A percentile compares a stretch with the other conserved stretches of the same genome.
Conservation (phyloP, 148 eudicot species). For the Cornus controversa region DNA sequence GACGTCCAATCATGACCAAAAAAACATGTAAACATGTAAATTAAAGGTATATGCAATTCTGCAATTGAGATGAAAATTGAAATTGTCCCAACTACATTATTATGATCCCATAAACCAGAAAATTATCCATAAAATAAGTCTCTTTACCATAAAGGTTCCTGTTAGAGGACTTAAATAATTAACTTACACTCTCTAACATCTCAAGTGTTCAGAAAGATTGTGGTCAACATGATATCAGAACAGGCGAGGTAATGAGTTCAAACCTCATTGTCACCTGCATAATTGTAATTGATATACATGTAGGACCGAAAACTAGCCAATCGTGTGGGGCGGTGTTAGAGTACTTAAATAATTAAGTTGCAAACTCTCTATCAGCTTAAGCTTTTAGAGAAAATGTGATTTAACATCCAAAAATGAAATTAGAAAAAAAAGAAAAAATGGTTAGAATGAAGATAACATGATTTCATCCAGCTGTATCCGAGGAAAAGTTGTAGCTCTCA, state of each 20-base stretch:
- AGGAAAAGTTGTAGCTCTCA: neutral
- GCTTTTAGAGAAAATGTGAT: no score
- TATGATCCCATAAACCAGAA: neutral
- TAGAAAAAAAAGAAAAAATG: neutral
- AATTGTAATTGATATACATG: no score
- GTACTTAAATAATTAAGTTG: no score
- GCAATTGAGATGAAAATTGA: neutral
- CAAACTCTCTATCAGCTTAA: no score
- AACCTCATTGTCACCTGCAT: no score
- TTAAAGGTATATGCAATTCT: neutral
- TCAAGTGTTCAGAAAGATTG: no score
- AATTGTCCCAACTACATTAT: neutral
- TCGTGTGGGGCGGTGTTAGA: no score
- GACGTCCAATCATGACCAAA: neutral
- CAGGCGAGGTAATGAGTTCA: no score
- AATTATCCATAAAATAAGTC: neutral
- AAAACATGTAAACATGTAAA: neutral
- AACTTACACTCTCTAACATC: no score
- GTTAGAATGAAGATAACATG: neutral
- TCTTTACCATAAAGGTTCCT: neutral
- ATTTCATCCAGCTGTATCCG: neutral
- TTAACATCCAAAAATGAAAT: neutral
- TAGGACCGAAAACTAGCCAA: no score
- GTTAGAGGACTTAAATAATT: no score
- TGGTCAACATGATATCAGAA: neutral